A percentile compares a stretch with the other conserved stretches of the same genome.
Conservation (phyloP, 140 eudicot species). For the Artemisia princeps region DNA sequence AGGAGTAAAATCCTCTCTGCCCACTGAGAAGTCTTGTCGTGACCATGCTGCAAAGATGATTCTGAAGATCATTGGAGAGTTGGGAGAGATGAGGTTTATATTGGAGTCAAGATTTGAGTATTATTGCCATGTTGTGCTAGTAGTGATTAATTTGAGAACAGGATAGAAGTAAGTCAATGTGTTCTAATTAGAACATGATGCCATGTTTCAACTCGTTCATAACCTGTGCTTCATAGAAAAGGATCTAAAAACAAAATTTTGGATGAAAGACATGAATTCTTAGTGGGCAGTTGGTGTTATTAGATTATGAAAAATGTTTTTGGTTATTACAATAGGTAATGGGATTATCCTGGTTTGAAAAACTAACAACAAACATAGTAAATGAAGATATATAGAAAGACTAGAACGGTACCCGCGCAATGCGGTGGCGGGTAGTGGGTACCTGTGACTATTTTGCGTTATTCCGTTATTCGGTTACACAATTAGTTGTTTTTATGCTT, state of each 20-base stretch:
- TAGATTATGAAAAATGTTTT: background rate
- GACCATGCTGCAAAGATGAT: conserved; percentile 1
- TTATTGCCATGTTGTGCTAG: background rate
- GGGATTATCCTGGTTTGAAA: no score
- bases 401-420: no score
- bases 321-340: background rate
- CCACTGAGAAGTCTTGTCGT: background rate
- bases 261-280: background rate
- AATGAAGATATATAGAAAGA: no score
- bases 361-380: no score
- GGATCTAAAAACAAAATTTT: background rate
- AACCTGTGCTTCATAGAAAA: conserved; percentile 1
- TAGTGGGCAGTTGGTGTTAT: background rate
- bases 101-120: background rate
- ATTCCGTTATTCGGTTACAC: no score
- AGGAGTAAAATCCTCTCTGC: background rate
- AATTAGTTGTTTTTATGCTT: no score
- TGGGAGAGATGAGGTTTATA: background rate
- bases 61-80: background rate
- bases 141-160: background rate
- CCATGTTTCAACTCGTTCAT: background rate
- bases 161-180: background rate
- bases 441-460: no score
- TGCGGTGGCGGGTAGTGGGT: no score
- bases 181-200: background rate